These are phyloP conservation scores for Thalassiosira mediterranea DNA, from an alignment of 352 stramenopile species.

Conservation along the genomic window DNA sequence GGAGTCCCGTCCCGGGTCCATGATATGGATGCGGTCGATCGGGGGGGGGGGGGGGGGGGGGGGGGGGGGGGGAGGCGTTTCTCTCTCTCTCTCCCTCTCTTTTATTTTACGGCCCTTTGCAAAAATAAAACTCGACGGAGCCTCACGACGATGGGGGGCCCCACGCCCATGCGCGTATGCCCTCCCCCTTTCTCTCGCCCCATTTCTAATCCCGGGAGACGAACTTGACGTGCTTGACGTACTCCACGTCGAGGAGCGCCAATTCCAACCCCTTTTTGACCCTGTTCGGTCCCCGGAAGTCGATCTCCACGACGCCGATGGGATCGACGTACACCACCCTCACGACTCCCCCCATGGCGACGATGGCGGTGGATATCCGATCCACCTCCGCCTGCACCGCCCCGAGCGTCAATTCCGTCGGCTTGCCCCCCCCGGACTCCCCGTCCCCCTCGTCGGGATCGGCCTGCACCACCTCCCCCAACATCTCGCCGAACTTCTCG, in stretches of 20 bases:
- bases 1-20: no score
- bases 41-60: no score
- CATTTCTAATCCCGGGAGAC: conserved; percentile 42
- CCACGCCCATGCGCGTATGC: no score
- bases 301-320: conserved; percentile 75
- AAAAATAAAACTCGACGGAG: no score
- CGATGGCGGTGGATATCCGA: conserved; percentile 74
- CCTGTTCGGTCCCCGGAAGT: conserved; percentile 71
- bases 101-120: no score
- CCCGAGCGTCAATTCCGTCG: conserved; percentile 64
- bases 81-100: no score
- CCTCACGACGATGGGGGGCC: no score
- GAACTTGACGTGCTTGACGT: conserved; percentile 81
- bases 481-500: conserved; percentile 77
- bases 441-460: conserved; percentile 47
- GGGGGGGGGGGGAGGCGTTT: no score
- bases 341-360: conserved; percentile 75
- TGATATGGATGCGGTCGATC: no score
- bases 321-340: conserved; percentile 67
- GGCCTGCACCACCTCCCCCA: conserved; percentile 68
- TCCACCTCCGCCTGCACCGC: conserved; percentile 73
- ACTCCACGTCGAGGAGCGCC: conserved; percentile 74
- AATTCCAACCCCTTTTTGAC: conserved; percentile 81
- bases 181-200: neutral
- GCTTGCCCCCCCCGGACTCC: conserved; percentile 35